These are phyloP conservation scores for Amaranthus palmeri DNA, from an alignment of 148 eudicot genomes.

Conservation along the genomic window DNA sequence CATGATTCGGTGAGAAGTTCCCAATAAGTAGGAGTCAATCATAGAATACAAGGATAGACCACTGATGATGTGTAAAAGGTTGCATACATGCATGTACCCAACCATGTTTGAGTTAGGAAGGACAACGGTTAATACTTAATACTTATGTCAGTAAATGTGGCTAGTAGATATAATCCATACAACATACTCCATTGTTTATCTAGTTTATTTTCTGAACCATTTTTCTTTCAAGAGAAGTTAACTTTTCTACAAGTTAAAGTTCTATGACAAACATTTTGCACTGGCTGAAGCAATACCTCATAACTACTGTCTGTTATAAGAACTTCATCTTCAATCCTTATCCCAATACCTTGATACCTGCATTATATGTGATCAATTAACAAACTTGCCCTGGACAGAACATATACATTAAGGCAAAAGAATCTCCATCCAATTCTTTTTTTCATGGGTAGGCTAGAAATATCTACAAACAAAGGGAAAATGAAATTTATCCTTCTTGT, in stretches of 20 bases:
- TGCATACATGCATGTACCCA: no score
- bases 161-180: neutral
- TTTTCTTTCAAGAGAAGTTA: neutral
- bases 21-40: no score
- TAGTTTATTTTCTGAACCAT: neutral
- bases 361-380: slow-evolving; percentile 18
- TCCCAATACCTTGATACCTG: slow-evolving; percentile 92
- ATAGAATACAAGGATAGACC: no score
- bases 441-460: no score
- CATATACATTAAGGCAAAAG: neutral
- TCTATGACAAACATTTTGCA: neutral
- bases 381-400: neutral
- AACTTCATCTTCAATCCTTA: slow-evolving; percentile 91
- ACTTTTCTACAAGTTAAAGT: neutral
- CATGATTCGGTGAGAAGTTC: no score
- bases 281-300: slow-evolving; percentile 47
- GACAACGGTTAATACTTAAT: neutral
- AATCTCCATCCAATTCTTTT: no score
- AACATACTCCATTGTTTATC: neutral
- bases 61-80: no score
- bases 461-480: no score
- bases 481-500: no score
- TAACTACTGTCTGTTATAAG: slow-evolving; percentile 81
- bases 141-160: no score
- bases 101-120: neutral